Percentiles rank a stretch among this genome's conserved stretches.
Evolutionary conservation across 148 eudicot genomes (phyloP).

Genomic region (Vaccinium corymbosum): DNA sequence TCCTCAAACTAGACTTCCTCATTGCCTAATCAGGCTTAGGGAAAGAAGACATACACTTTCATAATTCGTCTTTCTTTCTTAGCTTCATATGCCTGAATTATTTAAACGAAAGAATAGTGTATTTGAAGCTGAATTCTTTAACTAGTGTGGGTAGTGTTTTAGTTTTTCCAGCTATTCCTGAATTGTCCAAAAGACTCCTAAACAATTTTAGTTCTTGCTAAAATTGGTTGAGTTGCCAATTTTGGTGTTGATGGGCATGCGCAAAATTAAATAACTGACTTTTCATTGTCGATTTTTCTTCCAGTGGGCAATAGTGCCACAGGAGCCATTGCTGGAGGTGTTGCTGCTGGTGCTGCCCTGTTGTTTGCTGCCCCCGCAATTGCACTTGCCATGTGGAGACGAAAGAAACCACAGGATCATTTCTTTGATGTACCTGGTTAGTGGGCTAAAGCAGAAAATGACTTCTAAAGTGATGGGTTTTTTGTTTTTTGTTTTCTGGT

Average conservation of each 20-base stretch:
- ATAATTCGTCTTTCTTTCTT: not conserved
- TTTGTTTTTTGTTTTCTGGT: not conserved
- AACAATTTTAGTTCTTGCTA: not conserved
- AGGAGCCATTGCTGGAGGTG: slow-evolving; percentile 84
- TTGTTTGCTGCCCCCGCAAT: slow-evolving; percentile 77
- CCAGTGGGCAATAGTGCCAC: slow-evolving; percentile 52
- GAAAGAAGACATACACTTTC: not conserved
- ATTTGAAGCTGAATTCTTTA: slow-evolving; percentile 2
- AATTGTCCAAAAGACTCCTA: too few species aligned
- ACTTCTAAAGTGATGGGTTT: not conserved
- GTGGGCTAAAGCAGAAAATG: slow-evolving; percentile 21
- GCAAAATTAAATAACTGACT: not conserved
- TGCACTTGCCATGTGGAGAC: slow-evolving; percentile 66
- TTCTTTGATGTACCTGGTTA: slow-evolving; percentile 86
- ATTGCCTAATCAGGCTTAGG: not conserved
- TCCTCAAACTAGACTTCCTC: not conserved
- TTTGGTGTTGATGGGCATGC: not conserved
- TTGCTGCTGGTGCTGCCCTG: slow-evolving; percentile 78
- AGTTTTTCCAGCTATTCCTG: not conserved
- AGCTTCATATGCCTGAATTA: not conserved
- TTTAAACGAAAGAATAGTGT: not conserved
- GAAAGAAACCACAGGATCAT: slow-evolving; percentile 62
- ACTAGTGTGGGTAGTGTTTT: not conserved
- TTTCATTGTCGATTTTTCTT: slow-evolving; percentile 17
- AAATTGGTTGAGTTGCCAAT: not conserved